phyloP scores from a whole-genome alignment of 2,329 filamentous ascomycete species.

The Aspergillus awamori region DNA sequence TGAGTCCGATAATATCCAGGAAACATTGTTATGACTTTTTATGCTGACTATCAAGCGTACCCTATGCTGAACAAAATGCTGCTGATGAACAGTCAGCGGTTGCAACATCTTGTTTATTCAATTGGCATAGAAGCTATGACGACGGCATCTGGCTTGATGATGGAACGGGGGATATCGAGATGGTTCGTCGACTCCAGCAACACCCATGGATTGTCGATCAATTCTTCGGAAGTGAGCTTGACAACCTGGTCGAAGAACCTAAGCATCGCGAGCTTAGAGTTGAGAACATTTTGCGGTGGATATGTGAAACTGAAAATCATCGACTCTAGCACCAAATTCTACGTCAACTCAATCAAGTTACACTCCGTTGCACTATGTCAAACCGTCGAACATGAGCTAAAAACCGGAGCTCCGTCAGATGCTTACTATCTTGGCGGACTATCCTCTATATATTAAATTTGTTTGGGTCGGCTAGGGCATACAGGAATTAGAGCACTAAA shows the following conservation, averaged over 20 bases:
- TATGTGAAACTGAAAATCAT: neutral
- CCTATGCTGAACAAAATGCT: slow-evolving; percentile 4
- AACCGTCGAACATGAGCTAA: too few relatives aligned
- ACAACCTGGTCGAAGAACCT: slow-evolving; percentile 9
- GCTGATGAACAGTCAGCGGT: slow-evolving; percentile 21
- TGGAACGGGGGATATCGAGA: slow-evolving; percentile 19
- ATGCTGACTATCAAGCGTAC: slow-evolving; percentile 10
- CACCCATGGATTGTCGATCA: slow-evolving; percentile 29
- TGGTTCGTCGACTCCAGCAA: slow-evolving; percentile 20
- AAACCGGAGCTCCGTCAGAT: too few relatives aligned
- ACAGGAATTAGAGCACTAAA: too few relatives aligned
- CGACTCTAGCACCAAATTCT: too few relatives aligned
- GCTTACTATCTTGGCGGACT: too few relatives aligned
- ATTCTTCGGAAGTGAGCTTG: slow-evolving; percentile 7
- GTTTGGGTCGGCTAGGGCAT: too few relatives aligned
- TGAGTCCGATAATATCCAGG: neutral
- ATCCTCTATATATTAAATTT: too few relatives aligned
- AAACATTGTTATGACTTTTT: neutral
- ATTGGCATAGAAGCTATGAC: slow-evolving; percentile 28
- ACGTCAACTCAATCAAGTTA: too few relatives aligned
- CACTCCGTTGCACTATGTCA: too few relatives aligned
- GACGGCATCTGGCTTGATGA: slow-evolving; percentile 30
- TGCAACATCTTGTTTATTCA: slow-evolving; percentile 27
- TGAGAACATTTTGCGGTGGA: slow-evolving; percentile 22
- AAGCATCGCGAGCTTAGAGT: slow-evolving; percentile 8